Percentiles rank a stretch among this genome's conserved stretches.
Evolutionary conservation across 192 early-diverging fungal genomes (phyloP).

Genomic region (Coemansia sp.): DNA sequence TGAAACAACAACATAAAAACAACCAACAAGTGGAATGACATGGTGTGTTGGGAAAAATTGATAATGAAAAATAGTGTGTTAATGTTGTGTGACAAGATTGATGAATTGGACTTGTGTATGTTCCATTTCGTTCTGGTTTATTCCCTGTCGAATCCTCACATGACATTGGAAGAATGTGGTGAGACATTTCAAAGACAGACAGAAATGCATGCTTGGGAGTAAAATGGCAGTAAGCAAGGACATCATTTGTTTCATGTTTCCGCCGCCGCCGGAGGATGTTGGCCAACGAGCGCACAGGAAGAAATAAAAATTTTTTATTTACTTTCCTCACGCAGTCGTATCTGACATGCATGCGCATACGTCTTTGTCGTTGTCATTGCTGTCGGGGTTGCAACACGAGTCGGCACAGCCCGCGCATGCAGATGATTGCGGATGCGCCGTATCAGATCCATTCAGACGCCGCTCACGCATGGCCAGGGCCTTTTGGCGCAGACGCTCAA

Average conservation of each 20-base stretch:
- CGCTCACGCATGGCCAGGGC: constrained; percentile 25
- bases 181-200: too few species aligned
- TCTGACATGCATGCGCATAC: not conserved
- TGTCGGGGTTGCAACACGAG: too few species aligned
- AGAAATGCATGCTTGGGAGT: too few species aligned
- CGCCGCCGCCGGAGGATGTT: not conserved
- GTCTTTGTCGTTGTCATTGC: not conserved
- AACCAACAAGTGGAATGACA: not conserved
- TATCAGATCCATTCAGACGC: constrained; percentile 4
- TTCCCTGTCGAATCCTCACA: not conserved
- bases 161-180: not conserved
- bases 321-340: not conserved
- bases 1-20: not conserved
- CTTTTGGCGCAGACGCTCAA: constrained; percentile 41
- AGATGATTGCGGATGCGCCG: not conserved
- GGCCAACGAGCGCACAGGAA: not conserved
- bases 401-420: not conserved
- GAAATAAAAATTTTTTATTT: too few species aligned
- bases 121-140: too few species aligned
- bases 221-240: too few species aligned
- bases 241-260: not conserved
- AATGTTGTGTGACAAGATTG: too few species aligned
- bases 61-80: too few species aligned
- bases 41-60: not conserved
- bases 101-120: too few species aligned